Base-by-base conservation (phyloP, 163 green algal species). In the Scenedesmus sp. region DNA sequence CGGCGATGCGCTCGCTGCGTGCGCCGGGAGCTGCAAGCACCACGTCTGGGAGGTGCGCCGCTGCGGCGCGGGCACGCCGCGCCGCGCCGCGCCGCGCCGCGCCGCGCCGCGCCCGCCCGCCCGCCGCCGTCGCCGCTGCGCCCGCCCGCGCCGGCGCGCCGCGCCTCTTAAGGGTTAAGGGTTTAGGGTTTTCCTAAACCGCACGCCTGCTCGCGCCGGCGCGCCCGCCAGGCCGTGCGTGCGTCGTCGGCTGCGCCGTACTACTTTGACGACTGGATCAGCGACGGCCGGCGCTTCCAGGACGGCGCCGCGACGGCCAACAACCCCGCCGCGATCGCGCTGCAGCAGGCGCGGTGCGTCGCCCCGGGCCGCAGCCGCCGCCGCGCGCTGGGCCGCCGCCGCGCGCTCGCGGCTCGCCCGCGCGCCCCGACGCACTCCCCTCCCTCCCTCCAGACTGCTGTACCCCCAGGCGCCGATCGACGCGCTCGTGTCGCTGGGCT, bases 241-340 rank as follows among this genome's bases (percentile, higher is more conserved):
- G 91, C 91, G 0, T 94, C 87, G 28, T 88, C 87, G 7, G 91
- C 94, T 0, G 94, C 94, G 13, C 94, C 95, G 13, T 98, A 98
- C 86, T 99, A 98, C 77, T 84, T 97, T 28, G 93, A 96, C 53
- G 93, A 95, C 79, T 97, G 94, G 76, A 65, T 78, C 7, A 90
- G 82, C 3, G 93, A 87, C 1, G 86, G 88, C 18, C 87, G 95
- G 39, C 88, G 92, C 51, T 99, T 96, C 81, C 94, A 98, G 75
- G 96, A 99, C 70, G 96, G 96, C 18, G 96, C 95, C 3, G 87
- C 93, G 10, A 93, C 87, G 6, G 94, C 92, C 53, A 99, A 99
- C 88, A 99, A 99, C 85, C 96, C 96, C 0, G 67, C 91, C 24
- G 69, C 94, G 44, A 64, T 98, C 0, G 95, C 93, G 17, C 48